A percentile compares a stretch with the other conserved stretches of the same genome.
phyloP scores from a whole-genome alignment of 2,329 filamentous ascomycete genomes.

The Leptographium procerum region DNA sequence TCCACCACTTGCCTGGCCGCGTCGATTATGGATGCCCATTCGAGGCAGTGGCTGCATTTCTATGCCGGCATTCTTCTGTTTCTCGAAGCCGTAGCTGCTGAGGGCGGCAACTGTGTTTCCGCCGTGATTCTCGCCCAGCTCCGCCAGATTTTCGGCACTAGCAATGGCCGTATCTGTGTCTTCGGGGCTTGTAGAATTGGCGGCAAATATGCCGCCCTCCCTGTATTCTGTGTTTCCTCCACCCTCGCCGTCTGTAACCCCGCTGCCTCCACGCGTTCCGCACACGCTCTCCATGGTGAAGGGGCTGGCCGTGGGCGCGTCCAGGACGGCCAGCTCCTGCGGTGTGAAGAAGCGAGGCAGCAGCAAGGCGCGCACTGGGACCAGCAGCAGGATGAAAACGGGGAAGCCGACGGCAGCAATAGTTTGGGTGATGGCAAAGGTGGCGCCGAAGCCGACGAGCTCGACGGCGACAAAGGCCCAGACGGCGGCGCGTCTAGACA shows the following conservation, averaged over 20 bases:
- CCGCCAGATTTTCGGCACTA: slow-evolving; percentile 7
- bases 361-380: slow-evolving; percentile 53
- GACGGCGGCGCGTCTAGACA: slow-evolving; percentile 52
- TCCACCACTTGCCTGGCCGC: slow-evolving; percentile 1
- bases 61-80: background rate
- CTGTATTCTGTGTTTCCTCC: too few species aligned
- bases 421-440: slow-evolving; percentile 72
- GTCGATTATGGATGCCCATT: slow-evolving; percentile 10
- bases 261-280: slow-evolving; percentile 33
- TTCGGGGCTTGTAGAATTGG: background rate
- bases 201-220: background rate
- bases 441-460: slow-evolving; percentile 60
- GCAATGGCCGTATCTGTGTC: background rate
- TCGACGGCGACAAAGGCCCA: slow-evolving; percentile 63
- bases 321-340: slow-evolving; percentile 51
- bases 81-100: too few species aligned
- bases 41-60: slow-evolving; percentile 1
- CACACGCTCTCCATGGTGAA: slow-evolving; percentile 70
- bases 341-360: slow-evolving; percentile 49
- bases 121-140: slow-evolving; percentile 8
- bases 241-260: slow-evolving; percentile 10
- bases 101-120: too few species aligned
- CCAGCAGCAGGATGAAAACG: slow-evolving; percentile 57
- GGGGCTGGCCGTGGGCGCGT: slow-evolving; percentile 62
- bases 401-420: slow-evolving; percentile 75